These are phyloP conservation scores for Botrytis fragariae DNA, from an alignment of 2,329 filamentous ascomycete genomes.

Conservation along the genomic window DNA sequence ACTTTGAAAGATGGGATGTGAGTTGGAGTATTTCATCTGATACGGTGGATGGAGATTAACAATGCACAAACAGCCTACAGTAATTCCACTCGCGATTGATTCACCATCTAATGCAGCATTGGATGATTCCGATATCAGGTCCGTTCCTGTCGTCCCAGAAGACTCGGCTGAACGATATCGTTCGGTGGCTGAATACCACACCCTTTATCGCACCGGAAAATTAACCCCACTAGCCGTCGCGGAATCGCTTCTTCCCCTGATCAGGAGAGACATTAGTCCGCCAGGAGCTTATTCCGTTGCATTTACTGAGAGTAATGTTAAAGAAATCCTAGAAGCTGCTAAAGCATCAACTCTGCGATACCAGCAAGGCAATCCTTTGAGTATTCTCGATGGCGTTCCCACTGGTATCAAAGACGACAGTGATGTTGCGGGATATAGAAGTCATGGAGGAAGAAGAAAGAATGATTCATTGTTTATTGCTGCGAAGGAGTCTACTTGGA, in stretches of 20 bases:
- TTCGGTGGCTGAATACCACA: slow-evolving; percentile 73
- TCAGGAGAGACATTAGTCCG: slow-evolving; percentile 56
- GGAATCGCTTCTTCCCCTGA: slow-evolving; percentile 68
- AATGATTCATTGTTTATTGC: slow-evolving; percentile 75
- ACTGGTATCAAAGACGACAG: slow-evolving; percentile 83
- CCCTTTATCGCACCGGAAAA: slow-evolving; percentile 66
- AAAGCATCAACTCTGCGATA: slow-evolving; percentile 72
- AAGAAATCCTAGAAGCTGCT: slow-evolving; percentile 65
- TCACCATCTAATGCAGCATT: slow-evolving; percentile 20
- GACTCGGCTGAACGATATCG: slow-evolving; percentile 55
- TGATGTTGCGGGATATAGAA: slow-evolving; percentile 69
- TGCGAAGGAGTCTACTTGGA: slow-evolving; percentile 67
- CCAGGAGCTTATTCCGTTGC: slow-evolving; percentile 64
- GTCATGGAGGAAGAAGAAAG: slow-evolving; percentile 70
- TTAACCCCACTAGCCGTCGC: slow-evolving; percentile 71
- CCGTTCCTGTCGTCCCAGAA: slow-evolving; percentile 44
- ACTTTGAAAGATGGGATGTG: slow-evolving; percentile 51
- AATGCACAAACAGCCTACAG: slow-evolving; percentile 48
- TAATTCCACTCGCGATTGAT: slow-evolving; percentile 48
- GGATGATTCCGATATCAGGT: slow-evolving; percentile 43
- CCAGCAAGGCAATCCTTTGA: slow-evolving; percentile 60
- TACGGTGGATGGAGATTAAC: neutral
- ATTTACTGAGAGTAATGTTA: slow-evolving; percentile 66
- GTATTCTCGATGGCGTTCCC: slow-evolving; percentile 77
- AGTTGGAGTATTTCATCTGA: slow-evolving; percentile 23